Percentiles rank a stretch among this genome's conserved stretches.
phyloP scores from a whole-genome alignment of 495 filamentous ascomycete species.

The Hypoxylon trugodes region DNA sequence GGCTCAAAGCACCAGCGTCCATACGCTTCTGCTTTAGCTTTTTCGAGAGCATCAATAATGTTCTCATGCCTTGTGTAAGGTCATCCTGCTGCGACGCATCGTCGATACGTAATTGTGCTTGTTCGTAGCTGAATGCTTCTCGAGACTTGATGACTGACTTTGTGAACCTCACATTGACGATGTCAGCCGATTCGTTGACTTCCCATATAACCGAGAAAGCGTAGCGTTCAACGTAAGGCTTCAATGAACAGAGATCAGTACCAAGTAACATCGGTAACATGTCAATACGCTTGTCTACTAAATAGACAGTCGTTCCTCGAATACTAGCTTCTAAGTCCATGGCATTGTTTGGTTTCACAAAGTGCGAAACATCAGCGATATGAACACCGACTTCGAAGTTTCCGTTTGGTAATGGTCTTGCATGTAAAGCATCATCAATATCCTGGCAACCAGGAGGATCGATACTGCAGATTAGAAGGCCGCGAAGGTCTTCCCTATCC shows the following conservation, averaged over 20 bases:
- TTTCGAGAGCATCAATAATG: conserved; percentile 86
- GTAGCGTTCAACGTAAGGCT: conserved; percentile 96
- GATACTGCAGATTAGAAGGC: conserved; percentile 93
- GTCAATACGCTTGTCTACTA: conserved; percentile 98
- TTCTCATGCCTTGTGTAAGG: conserved; percentile 88
- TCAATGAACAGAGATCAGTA: conserved; percentile 95
- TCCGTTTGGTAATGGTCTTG: conserved; percentile 83
- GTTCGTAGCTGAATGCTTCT: conserved; percentile 97
- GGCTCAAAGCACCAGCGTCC: conserved; percentile 92
- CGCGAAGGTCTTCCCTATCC: conserved; percentile 81
- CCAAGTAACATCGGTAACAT: conserved; percentile 97
- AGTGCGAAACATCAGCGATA: conserved; percentile 98
- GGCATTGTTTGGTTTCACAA: conserved; percentile 94
- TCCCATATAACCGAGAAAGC: conserved; percentile 98
- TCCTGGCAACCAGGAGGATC: conserved; percentile 96
- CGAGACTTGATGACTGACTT: conserved; percentile 99
- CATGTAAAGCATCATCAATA: conserved; percentile 97
- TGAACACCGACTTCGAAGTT: conserved; percentile 98
- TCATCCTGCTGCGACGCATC: conserved; percentile 85
- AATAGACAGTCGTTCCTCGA: conserved; percentile 94
- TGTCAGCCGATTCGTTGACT: conserved; percentile 81
- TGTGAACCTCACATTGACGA: conserved; percentile 82
- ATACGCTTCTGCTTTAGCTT: conserved; percentile 95
- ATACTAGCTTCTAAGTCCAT: conserved; percentile 96
- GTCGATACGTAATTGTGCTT: conserved; percentile 92